Percentiles rank a stretch among this genome's conserved stretches.
Evolutionary conservation across 257 asterid genomes (phyloP).

Genomic region (Capsicum pubescens): DNA sequence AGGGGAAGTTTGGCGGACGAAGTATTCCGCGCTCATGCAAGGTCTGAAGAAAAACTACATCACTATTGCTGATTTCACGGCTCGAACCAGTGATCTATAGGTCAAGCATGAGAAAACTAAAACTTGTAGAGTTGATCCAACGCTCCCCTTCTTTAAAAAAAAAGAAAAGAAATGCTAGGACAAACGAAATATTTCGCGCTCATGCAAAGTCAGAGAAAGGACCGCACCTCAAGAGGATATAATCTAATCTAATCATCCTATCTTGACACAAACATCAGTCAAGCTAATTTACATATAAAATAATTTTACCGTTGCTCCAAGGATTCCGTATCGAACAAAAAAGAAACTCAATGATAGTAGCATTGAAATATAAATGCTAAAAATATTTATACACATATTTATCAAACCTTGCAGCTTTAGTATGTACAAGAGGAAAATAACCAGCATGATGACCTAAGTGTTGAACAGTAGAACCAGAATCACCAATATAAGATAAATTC

Average conservation of each 20-base stretch:
- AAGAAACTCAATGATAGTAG: background rate
- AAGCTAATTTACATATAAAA: too few species aligned
- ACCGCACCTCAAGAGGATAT: background rate
- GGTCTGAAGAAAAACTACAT: background rate
- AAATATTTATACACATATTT: background rate
- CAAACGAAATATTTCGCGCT: background rate
- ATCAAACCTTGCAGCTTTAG: constrained; percentile 64
- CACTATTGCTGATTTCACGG: background rate
- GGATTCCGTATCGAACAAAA: too few species aligned
- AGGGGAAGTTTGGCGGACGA: too few species aligned
- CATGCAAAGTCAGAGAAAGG: background rate
- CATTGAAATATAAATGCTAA: background rate
- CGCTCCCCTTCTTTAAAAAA: background rate
- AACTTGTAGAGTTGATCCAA: background rate
- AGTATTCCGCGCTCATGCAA: too few species aligned
- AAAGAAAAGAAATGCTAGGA: background rate
- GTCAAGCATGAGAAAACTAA: background rate
- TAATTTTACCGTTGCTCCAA: background rate
- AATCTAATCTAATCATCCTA: background rate
- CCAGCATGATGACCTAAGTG: constrained; percentile 81
- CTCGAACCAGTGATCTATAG: background rate
- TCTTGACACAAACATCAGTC: background rate
- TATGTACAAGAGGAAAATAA: constrained; percentile 56
- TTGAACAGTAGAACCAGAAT: constrained; percentile 42
- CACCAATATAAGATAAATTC: constrained; percentile 44